Conservation (phyloP, 805 yeast genomes). For the Candida silvicultrix region DNA sequence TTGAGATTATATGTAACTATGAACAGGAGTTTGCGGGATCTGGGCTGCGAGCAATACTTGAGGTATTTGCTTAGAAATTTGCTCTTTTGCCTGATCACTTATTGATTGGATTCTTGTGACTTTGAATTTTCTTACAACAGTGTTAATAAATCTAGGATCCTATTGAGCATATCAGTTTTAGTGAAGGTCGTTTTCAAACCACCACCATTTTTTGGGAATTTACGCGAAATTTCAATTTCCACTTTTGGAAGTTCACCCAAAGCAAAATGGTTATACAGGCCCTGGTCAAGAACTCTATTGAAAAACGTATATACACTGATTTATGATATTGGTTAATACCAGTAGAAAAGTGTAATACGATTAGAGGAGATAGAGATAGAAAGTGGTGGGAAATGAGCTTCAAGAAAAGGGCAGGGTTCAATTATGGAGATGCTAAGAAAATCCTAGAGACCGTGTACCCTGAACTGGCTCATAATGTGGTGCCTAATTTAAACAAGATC, state of each 20-base stretch:
- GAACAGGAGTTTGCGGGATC: not conserved
- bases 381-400: not conserved
- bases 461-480: conserved; percentile 27
- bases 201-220: not conserved
- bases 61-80: no score
- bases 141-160: no score
- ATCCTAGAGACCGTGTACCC: conserved; percentile 31
- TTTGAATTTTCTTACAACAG: not conserved
- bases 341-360: not conserved
- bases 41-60: not conserved
- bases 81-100: not conserved
- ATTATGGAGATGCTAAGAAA: conserved; percentile 8
- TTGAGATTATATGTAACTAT: not conserved
- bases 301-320: not conserved
- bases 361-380: not conserved
- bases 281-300: not conserved
- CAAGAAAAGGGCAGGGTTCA: conserved; percentile 2
- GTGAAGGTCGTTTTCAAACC: not conserved
- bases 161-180: not conserved
- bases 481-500: not conserved
- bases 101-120: not conserved
- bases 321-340: no score
- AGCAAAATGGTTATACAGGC: not conserved
- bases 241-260: not conserved
- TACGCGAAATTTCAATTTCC: not conserved